These are phyloP conservation scores for Neurospora sp. DNA, from an alignment of 495 filamentous ascomycete genomes.

Conservation along the genomic window DNA sequence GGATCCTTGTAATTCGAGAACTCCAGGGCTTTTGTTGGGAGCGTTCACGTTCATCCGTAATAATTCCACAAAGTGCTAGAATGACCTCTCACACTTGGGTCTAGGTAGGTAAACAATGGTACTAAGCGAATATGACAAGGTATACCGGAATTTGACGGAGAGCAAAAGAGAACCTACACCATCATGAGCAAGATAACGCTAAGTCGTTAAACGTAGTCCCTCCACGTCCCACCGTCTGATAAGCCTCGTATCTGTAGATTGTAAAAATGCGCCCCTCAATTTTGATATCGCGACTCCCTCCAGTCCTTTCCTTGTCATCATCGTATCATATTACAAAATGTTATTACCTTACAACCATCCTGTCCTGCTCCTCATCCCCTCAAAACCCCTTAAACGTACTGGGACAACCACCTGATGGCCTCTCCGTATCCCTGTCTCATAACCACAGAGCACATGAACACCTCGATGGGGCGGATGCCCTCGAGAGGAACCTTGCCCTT, in stretches of 20 bases:
- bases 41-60: not conserved
- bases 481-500: conserved; percentile 96
- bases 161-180: not conserved
- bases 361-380: not conserved
- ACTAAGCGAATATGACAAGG: not conserved
- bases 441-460: conserved; percentile 98
- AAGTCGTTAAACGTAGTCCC: not conserved
- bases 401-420: conserved; percentile 68
- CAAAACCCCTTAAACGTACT: conserved; percentile 51
- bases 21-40: not conserved
- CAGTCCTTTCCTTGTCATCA: not conserved
- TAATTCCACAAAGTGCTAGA: not conserved
- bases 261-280: not conserved
- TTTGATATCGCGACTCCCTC: not conserved
- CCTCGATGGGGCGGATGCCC: conserved; percentile 90
- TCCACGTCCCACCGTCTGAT: not conserved
- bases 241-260: not conserved
- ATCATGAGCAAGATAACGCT: not conserved
- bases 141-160: not conserved
- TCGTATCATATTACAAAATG: conserved; percentile 1
- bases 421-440: conserved; percentile 91
- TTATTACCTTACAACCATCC: not conserved
- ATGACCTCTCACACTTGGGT: not conserved
- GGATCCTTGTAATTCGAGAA: not conserved
- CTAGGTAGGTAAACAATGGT: not conserved